Evolutionary conservation across 371 early-diverging fungal genomes (phyloP).

Genomic region (Coemansia sp.): DNA sequence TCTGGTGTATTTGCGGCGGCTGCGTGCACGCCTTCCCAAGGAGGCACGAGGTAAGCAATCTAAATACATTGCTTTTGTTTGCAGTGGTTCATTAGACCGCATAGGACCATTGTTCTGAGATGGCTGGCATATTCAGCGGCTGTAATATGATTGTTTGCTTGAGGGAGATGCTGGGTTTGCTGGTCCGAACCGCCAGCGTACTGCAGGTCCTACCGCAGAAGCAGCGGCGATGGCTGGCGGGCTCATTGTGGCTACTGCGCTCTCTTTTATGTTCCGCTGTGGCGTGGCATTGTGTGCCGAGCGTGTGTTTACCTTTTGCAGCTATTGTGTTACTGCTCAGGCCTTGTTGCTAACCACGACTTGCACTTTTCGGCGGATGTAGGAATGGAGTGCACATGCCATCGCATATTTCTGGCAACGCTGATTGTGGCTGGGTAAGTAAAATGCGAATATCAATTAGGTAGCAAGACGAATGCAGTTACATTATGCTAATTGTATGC

Average conservation of each 20-base stretch:
- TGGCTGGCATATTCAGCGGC: background rate
- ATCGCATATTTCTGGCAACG: slow-evolving; percentile 77
- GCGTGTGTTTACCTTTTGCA: slow-evolving; percentile 20
- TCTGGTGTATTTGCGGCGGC: slow-evolving; percentile 61
- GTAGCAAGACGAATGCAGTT: too few relatives aligned
- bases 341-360: background rate
- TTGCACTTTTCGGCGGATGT: background rate
- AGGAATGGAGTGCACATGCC: slow-evolving; percentile 77
- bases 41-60: slow-evolving; percentile 58
- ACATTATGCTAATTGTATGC: background rate
- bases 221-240: background rate
- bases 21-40: slow-evolving; percentile 56
- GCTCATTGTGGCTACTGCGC: slow-evolving; percentile 2
- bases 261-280: background rate
- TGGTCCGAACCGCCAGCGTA: background rate
- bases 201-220: background rate
- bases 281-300: background rate
- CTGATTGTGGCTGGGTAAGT: slow-evolving; percentile 64
- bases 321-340: background rate
- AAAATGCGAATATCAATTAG: too few relatives aligned
- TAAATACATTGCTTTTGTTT: background rate
- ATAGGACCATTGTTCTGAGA: background rate
- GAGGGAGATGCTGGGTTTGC: background rate
- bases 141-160: background rate
- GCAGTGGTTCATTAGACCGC: slow-evolving; percentile 13